Percentiles rank a stretch among this genome's conserved stretches.
Conservation (phyloP, 2,329 filamentous ascomycete species). For the Epichloe gansuensis region DNA sequence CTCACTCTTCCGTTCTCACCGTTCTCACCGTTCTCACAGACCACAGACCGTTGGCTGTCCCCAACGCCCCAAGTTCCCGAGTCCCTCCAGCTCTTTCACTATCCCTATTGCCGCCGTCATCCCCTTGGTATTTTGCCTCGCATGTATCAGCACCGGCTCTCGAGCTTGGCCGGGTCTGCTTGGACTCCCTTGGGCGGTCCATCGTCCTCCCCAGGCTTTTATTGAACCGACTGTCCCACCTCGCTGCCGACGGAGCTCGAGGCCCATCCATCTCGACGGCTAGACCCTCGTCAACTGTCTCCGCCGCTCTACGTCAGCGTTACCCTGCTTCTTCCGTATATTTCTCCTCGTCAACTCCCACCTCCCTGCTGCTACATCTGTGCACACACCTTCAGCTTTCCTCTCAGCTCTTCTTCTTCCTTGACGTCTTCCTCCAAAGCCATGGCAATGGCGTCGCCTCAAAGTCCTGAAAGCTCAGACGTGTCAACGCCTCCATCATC, state of each 20-base stretch:
- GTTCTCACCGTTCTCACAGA: no score
- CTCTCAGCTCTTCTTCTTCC: constrained; percentile 5
- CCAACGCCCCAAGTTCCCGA: constrained; percentile 1
- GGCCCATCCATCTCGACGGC: constrained; percentile 2
- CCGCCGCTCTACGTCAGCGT: constrained; percentile 1
- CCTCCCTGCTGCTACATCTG: neutral
- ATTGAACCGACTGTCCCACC: constrained; percentile 8
- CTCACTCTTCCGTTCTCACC: neutral
- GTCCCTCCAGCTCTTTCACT: neutral
- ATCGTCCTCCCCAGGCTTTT: constrained; percentile 8
- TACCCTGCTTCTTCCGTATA: constrained; percentile 3
- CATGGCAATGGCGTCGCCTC: constrained; percentile 21
- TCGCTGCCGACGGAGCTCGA: constrained; percentile 1
- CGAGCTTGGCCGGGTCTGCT: constrained; percentile 8
- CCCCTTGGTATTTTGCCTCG: constrained; percentile 8
- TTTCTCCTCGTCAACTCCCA: constrained; percentile 1
- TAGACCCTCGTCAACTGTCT: constrained; percentile 2
- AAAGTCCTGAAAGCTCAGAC: constrained; percentile 37
- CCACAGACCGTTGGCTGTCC: neutral
- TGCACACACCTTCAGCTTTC: neutral
- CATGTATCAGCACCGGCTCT: constrained; percentile 11
- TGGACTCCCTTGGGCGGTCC: constrained; percentile 6
- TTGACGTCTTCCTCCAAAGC: constrained; percentile 9
- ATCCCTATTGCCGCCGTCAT: constrained; percentile 1
- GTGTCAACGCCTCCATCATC: constrained; percentile 42